These are phyloP conservation scores for Colletotrichum liaoningense DNA, from an alignment of 2,329 filamentous ascomycete species.

Conservation along the genomic window DNA sequence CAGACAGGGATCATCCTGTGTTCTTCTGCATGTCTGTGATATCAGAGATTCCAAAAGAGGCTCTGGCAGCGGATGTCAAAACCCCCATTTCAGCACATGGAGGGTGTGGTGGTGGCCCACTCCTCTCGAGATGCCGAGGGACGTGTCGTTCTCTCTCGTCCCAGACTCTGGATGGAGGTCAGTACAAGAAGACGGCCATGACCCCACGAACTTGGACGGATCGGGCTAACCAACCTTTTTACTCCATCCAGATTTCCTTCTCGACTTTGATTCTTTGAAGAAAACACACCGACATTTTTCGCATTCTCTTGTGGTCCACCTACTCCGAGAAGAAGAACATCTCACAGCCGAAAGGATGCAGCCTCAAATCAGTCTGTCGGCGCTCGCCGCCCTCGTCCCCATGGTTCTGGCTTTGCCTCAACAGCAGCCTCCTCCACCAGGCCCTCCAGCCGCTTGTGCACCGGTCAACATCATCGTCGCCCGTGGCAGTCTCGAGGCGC, in stretches of 20 bases:
- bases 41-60: neutral
- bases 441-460: neutral
- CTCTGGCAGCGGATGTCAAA: neutral
- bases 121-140: constrained; percentile 17
- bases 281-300: neutral
- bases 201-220: neutral
- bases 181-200: constrained; percentile 28
- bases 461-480: constrained; percentile 52
- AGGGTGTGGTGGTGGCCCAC: neutral
- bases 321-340: neutral
- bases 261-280: neutral
- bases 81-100: constrained; percentile 9
- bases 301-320: neutral
- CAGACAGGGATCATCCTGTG: neutral
- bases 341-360: constrained; percentile 2
- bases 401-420: constrained; percentile 14
- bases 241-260: neutral
- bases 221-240: neutral
- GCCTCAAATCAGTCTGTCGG: constrained; percentile 10
- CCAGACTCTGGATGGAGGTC: constrained; percentile 8
- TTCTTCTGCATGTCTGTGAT: neutral
- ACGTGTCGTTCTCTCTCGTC: constrained; percentile 14
- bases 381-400: constrained; percentile 20
- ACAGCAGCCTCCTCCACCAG: neutral
- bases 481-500: constrained; percentile 49